Base-by-base conservation (phyloP, 2,329 filamentous ascomycete genomes). In the Penicillium sp. region DNA sequence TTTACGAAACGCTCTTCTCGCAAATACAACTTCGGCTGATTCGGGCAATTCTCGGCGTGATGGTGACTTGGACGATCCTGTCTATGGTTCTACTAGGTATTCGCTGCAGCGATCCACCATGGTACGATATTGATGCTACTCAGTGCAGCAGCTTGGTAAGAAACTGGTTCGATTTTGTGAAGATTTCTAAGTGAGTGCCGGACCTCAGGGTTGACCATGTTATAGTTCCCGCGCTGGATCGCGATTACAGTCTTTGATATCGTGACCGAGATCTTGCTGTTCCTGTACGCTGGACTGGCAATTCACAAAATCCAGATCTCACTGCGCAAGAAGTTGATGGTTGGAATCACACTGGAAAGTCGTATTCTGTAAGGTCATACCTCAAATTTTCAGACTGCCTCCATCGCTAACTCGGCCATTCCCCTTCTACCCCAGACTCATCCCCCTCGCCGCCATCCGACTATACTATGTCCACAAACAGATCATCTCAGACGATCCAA, bases 241-340 rank as follows among this genome's bases (percentile, higher is more conserved):
- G 59, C 45, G n/a, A 62, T 65, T 28, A 65, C 63, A 15, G 55
- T 49, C 22, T 49, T 60, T 4, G 63, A 65, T 20, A 60, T 65
- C 31, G 4, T 47, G 2, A 63, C 57, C 2, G 63, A 65, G 17
- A 17, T 60, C 15, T 6, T 63, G 5, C 57, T 65, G 1, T 52
- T 63, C 20, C 1, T 60, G 2, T 62, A 63, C 22, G 53, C 59
- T 2, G 58, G 38, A 28, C 39, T 63, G 38, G 63, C 63, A 31
- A 60, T 65, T 17, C 20, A 43, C 28, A 54, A 47, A 41, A 59
- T 65, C 49, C 56, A 25, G n/a, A 65, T 65, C 1, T 62, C 63
- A 1, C 49, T 53, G 8, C 42, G 45, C 10, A 57, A 65, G 37
- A 65, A 63, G 22, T n/a, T 65, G 6, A 37, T 63, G 34, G 59